Evolutionary conservation across 805 yeast species (phyloP), one percentile per base, ranked within the genome.

Genomic region (Sporopachydermia lactativora): DNA sequence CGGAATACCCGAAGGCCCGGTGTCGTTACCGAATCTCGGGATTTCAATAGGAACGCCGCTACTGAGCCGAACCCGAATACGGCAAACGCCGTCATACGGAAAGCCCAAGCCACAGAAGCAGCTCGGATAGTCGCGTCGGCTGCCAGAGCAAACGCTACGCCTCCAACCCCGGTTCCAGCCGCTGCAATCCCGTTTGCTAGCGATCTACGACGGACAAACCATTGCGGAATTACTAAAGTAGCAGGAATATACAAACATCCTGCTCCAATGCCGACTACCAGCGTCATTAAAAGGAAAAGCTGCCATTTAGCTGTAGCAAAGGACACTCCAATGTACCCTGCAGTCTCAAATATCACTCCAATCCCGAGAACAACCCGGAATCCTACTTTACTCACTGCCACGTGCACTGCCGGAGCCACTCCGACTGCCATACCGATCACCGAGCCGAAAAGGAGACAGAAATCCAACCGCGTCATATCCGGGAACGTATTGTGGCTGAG

Each of bases 331-430:
- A 24, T 24, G 31, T 24, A 24, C 31, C 31, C 31, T 8, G 13
- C 31, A 8, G 31, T 24, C n/a, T 24, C 31, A 24, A 24, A 24
- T 24, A n/a, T n/a, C n/a, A 24, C 31, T 8, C 31, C 31, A 8
- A 24, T 8, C n/a, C 8, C 13, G 8, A 24, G n/a, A 24, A n/a
- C n/a, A 24, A n/a, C 31, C 8, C 49, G 1, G 74, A 75, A 13
- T 68, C 51, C 55, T 5, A 57, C 57, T 3, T 65, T 42, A 11
- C 69, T 64, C 34, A 53, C 50, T 0, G 70, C 67, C 8, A 62
- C 24, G 19, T 76, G 77, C 47, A 88, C 64, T 44, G 61, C 75
- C 47, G 71, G 76, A 37, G 71, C 56, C 53, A 81, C 81, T 79
- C 82, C 80, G 41, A 75, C 81, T 0, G 86, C 85, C 18, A 81